phyloP scores from a whole-genome alignment of 495 filamentous ascomycete species.

The Penicillium pulvis region DNA sequence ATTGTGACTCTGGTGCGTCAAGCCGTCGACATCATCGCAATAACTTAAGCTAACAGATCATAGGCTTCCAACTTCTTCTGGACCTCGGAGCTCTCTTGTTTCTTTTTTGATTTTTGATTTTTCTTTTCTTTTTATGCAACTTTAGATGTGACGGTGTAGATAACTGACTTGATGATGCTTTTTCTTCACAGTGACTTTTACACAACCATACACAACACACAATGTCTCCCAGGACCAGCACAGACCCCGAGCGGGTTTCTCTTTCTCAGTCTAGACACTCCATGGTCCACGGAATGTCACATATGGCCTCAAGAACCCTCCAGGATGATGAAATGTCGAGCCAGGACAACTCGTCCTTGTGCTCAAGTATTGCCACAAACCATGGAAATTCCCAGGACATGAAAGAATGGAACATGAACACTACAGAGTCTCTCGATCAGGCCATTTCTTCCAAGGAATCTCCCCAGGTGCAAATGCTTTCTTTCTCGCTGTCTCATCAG shows the following conservation, averaged over 20 bases:
- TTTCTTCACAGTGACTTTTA: slow-evolving; percentile 28
- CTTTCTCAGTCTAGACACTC: slow-evolving; percentile 43
- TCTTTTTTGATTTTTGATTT: slow-evolving; percentile 21
- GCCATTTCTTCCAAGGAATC: slow-evolving; percentile 44
- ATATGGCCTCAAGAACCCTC: slow-evolving; percentile 44
- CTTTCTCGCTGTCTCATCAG: slow-evolving; percentile 49
- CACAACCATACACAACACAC: slow-evolving; percentile 20
- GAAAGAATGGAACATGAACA: slow-evolving; percentile 45
- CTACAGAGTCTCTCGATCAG: slow-evolving; percentile 43
- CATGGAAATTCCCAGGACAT: slow-evolving; percentile 42
- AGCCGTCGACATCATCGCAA: neutral
- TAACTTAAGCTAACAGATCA: slow-evolving; percentile 17
- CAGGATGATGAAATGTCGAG: slow-evolving; percentile 53
- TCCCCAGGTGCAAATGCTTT: slow-evolving; percentile 50
- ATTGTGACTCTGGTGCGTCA: slow-evolving; percentile 23
- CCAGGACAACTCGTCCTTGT: slow-evolving; percentile 48
- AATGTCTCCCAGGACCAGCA: slow-evolving; percentile 46
- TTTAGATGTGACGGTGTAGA: slow-evolving; percentile 20
- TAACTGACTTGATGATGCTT: slow-evolving; percentile 41
- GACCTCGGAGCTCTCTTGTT: slow-evolving; percentile 29
- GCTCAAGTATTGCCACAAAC: slow-evolving; percentile 41
- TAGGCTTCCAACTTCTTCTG: slow-evolving; percentile 23
- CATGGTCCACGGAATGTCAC: slow-evolving; percentile 42
- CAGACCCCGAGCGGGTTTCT: slow-evolving; percentile 38
- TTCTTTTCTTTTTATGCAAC: slow-evolving; percentile 21